phyloP scores from a whole-genome alignment of 371 early-diverging fungal species.

The Mucor piriformis region DNA sequence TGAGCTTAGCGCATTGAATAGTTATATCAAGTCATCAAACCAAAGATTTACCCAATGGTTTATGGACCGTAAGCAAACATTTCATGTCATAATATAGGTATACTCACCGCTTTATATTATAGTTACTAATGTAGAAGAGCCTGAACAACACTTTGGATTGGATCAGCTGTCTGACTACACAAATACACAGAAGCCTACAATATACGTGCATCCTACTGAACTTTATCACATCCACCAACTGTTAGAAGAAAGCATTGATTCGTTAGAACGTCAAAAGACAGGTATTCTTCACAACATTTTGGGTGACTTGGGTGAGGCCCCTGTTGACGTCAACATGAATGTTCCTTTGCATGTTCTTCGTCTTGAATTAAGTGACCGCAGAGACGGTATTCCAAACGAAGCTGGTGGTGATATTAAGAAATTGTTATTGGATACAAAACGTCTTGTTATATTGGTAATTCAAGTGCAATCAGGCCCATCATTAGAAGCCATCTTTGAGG shows the following conservation, averaged over 20 bases:
- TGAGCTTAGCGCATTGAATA: conserved; percentile 75
- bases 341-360: conserved; percentile 67
- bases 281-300: conserved; percentile 86
- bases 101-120: conserved; percentile 37
- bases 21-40: conserved; percentile 77
- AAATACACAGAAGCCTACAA: conserved; percentile 82
- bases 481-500: conserved; percentile 83
- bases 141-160: conserved; percentile 91
- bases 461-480: conserved; percentile 82
- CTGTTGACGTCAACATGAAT: conserved; percentile 54
- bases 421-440: conserved; percentile 92
- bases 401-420: conserved; percentile 62
- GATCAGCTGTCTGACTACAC: conserved; percentile 89
- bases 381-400: conserved; percentile 67
- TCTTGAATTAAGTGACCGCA: conserved; percentile 73
- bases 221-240: conserved; percentile 87
- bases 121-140: conserved; percentile 78
- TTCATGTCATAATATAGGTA: neutral
- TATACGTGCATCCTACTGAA: conserved; percentile 91
- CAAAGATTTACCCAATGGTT: conserved; percentile 81
- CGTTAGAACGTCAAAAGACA: conserved; percentile 55
- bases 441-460: conserved; percentile 83
- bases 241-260: conserved; percentile 76
- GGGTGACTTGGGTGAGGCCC: conserved; percentile 81
- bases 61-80: conserved; percentile 38